These are phyloP conservation scores for Eucalyptus virginea DNA, from an alignment of 345 rosid species.

Conservation along the genomic window DNA sequence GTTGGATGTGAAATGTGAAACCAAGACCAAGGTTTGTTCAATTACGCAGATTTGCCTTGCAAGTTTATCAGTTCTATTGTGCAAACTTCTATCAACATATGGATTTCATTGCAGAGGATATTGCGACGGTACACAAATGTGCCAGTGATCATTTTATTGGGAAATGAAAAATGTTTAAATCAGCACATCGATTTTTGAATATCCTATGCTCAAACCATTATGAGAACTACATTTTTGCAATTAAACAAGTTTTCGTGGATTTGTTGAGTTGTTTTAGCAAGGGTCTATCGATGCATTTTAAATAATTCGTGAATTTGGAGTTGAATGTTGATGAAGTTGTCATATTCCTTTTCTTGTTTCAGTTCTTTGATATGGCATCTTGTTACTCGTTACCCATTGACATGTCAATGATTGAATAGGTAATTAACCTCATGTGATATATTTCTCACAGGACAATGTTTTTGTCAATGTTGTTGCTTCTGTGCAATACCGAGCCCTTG, in stretches of 20 bases:
- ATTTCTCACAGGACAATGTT: conserved; percentile 21
- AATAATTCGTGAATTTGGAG: background rate
- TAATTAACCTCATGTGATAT: background rate
- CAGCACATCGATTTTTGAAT: background rate
- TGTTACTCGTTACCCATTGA: background rate
- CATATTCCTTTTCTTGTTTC: background rate
- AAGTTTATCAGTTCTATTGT: background rate
- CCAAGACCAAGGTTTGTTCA: conserved; percentile 22
- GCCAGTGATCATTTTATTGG: background rate
- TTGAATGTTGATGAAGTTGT: background rate
- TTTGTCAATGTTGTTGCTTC: conserved; percentile 38
- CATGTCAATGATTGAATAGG: background rate
- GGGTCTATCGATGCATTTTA: background rate
- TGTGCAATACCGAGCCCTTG: conserved; percentile 28
- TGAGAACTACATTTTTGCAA: background rate
- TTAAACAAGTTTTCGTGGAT: background rate
- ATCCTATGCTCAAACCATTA: background rate
- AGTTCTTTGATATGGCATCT: background rate
- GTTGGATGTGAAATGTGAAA: conserved; percentile 29
- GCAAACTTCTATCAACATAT: background rate
- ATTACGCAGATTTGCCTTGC: background rate
- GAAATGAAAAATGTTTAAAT: background rate
- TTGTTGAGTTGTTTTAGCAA: background rate
- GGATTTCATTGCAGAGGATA: background rate
- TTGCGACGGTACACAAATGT: background rate